Percentiles rank a stretch among this genome's conserved stretches.
Conservation (phyloP, 495 filamentous ascomycete species). For the Talaromyces trachyspermus region DNA sequence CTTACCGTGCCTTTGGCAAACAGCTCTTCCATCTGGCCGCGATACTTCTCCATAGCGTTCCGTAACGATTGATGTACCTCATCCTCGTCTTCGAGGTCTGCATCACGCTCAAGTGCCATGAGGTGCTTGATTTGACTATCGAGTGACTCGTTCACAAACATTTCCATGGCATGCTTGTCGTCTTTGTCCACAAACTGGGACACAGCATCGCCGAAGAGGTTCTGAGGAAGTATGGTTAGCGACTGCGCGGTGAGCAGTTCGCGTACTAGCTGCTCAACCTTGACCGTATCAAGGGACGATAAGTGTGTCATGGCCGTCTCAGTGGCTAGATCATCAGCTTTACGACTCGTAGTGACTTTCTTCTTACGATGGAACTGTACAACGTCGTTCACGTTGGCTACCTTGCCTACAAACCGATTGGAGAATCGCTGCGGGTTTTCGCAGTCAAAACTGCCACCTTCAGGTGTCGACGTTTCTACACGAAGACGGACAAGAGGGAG, state of each 20-base stretch:
- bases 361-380: slow-evolving; percentile 91
- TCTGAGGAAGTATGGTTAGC: slow-evolving; percentile 83
- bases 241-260: slow-evolving; percentile 80
- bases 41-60: slow-evolving; percentile 63
- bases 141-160: slow-evolving; percentile 77
- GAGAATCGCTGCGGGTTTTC: slow-evolving; percentile 98
- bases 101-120: slow-evolving; percentile 53
- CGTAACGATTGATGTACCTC: slow-evolving; percentile 53
- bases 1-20: slow-evolving; percentile 63
- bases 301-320: slow-evolving; percentile 52
- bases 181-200: slow-evolving; percentile 91
- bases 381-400: slow-evolving; percentile 91
- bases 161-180: slow-evolving; percentile 87
- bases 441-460: slow-evolving; percentile 78
- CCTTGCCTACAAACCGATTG: slow-evolving; percentile 80
- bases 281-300: slow-evolving; percentile 62
- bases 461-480: slow-evolving; percentile 83
- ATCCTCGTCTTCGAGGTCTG: slow-evolving; percentile 59
- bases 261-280: slow-evolving; percentile 77
- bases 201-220: slow-evolving; percentile 87
- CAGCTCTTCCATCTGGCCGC: slow-evolving; percentile 59
- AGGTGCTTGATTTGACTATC: slow-evolving; percentile 70
- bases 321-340: slow-evolving; percentile 34
- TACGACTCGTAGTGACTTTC: slow-evolving; percentile 28
- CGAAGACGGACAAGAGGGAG: slow-evolving; percentile 80